Percentiles rank a stretch among this genome's conserved stretches.
Evolutionary conservation across 2,329 filamentous ascomycete genomes (phyloP).

Genomic region (Fusarium bactridioides): DNA sequence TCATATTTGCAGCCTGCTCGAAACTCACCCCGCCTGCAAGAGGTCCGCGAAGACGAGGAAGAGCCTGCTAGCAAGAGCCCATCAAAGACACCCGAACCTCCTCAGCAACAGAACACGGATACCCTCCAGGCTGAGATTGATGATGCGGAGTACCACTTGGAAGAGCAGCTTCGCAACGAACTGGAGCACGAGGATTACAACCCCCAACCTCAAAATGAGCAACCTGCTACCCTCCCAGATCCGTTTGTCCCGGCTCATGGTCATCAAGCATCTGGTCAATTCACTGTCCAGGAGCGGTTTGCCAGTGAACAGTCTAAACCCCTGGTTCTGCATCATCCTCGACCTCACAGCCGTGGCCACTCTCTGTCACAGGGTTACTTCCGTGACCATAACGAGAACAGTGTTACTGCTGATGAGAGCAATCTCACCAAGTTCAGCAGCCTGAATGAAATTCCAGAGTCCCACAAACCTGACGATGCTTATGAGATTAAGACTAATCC

Average conservation of each 20-base stretch:
- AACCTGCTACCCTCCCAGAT: slow-evolving; percentile 29
- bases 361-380: slow-evolving; percentile 74
- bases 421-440: slow-evolving; percentile 45
- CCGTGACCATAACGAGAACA: slow-evolving; percentile 58
- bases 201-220: slow-evolving; percentile 60
- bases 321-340: slow-evolving; percentile 72
- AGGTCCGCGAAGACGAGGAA: slow-evolving; percentile 78
- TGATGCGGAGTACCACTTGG: slow-evolving; percentile 84
- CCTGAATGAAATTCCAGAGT: slow-evolving; percentile 52
- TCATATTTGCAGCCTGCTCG: slow-evolving; percentile 62
- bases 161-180: slow-evolving; percentile 80
- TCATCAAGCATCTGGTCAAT: slow-evolving; percentile 57
- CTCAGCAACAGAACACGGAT: slow-evolving; percentile 60
- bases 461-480: slow-evolving; percentile 58
- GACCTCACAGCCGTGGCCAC: slow-evolving; percentile 77
- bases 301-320: slow-evolving; percentile 62
- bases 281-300: slow-evolving; percentile 59
- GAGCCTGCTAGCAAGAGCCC: slow-evolving; percentile 61
- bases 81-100: slow-evolving; percentile 62
- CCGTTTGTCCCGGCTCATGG: slow-evolving; percentile 47
- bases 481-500: slow-evolving; percentile 78
- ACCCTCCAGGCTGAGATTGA: slow-evolving; percentile 87
- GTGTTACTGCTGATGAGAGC: slow-evolving; percentile 41
- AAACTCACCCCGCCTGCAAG: slow-evolving; percentile 70
- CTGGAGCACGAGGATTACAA: slow-evolving; percentile 81